Conservation (phyloP, 805 yeast genomes). For the Candida insectorum region DNA sequence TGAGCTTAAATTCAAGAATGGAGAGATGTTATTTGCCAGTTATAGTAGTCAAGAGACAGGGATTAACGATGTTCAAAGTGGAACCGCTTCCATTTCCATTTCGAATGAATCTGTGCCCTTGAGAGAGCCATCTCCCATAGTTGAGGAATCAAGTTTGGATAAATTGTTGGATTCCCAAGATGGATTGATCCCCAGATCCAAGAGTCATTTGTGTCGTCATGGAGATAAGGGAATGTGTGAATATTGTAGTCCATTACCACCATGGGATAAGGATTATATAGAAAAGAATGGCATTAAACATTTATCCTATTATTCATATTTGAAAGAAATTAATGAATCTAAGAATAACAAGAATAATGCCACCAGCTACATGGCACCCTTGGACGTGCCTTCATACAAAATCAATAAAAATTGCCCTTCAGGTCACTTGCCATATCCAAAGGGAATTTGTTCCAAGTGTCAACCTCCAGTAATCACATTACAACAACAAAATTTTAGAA, state of each 20-base stretch:
- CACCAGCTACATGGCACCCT: conserved; percentile 67
- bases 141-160: conserved; percentile 66
- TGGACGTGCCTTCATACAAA: conserved; percentile 65
- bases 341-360: conserved; percentile 63
- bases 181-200: conserved; percentile 70
- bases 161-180: conserved; percentile 56
- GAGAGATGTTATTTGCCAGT: conserved; percentile 52
- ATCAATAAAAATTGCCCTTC: conserved; percentile 64
- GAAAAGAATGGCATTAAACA: conserved; percentile 80
- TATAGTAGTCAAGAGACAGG: conserved; percentile 14
- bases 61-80: conserved; percentile 6
- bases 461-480: conserved; percentile 94
- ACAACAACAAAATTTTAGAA: conserved; percentile 84
- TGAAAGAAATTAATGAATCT: conserved; percentile 66
- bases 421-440: conserved; percentile 94
- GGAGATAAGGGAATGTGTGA: conserved; percentile 97
- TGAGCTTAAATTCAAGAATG: conserved; percentile 53
- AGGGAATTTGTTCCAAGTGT: conserved; percentile 92
- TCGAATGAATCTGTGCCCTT: neutral
- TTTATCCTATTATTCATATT: conserved; percentile 77
- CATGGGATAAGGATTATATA: conserved; percentile 83
- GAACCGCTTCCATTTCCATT: conserved; percentile 6
- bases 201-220: conserved; percentile 72
- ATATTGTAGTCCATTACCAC: conserved; percentile 92
- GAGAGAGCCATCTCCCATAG: conserved; percentile 5